Evolutionary conservation across 2,329 filamentous ascomycete species (phyloP).

Genomic region (Aspergillus ibericus): DNA sequence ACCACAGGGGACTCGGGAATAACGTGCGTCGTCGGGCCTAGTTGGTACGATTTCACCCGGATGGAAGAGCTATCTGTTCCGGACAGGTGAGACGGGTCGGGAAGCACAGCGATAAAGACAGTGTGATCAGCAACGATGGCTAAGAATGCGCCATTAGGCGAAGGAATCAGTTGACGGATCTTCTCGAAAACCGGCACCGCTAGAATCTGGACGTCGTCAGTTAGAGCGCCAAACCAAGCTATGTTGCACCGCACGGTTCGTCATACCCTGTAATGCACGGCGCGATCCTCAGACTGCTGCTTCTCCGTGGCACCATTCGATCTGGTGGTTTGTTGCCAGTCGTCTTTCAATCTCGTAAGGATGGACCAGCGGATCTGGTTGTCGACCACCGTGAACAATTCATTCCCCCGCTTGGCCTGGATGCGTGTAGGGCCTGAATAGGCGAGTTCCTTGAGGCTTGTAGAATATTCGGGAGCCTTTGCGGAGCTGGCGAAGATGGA

Average conservation of each 20-base stretch:
- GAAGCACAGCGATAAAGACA: slow-evolving; percentile 82
- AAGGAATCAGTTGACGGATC: slow-evolving; percentile 82
- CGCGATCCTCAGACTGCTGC: slow-evolving; percentile 36
- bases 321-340: slow-evolving; percentile 45
- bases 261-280: slow-evolving; percentile 31
- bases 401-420: slow-evolving; percentile 78
- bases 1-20: slow-evolving; percentile 78
- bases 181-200: slow-evolving; percentile 75
- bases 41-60: slow-evolving; percentile 80
- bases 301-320: slow-evolving; percentile 31
- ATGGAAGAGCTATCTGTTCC: slow-evolving; percentile 67
- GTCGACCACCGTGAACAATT: slow-evolving; percentile 84
- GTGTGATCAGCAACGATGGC: slow-evolving; percentile 86
- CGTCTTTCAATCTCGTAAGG: slow-evolving; percentile 73
- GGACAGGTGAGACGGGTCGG: slow-evolving; percentile 74
- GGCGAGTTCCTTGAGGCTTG: slow-evolving; percentile 11
- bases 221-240: background rate
- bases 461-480: slow-evolving; percentile 32
- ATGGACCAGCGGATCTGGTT: slow-evolving; percentile 92
- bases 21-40: slow-evolving; percentile 91
- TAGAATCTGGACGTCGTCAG: slow-evolving; percentile 58
- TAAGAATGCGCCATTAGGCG: slow-evolving; percentile 76
- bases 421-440: slow-evolving; percentile 54
- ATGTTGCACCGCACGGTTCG: too few species aligned
- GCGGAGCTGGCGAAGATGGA: slow-evolving; percentile 66